phyloP scores from a whole-genome alignment of 352 stramenopile species.

The Phytophthora uliginosa region DNA sequence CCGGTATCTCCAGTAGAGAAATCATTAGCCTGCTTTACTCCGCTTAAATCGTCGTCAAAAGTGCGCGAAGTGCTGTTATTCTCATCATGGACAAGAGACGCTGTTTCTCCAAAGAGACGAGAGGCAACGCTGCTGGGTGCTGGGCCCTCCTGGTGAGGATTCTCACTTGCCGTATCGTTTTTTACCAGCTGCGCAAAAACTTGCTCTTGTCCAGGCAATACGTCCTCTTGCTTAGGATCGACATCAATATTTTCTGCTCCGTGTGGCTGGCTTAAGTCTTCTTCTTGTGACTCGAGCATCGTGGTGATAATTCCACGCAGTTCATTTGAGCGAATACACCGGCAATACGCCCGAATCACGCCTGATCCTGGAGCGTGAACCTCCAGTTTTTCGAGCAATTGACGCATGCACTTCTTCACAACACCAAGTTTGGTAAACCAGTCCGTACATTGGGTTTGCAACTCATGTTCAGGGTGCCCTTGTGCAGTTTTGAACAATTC shows the following conservation, averaged over 20 bases:
- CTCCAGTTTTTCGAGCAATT: constrained; percentile 70
- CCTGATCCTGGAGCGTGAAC: constrained; percentile 53
- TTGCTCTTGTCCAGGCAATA: not conserved
- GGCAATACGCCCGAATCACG: constrained; percentile 62
- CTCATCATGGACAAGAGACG: not conserved
- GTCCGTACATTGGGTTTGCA: constrained; percentile 42
- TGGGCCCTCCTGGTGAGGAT: not conserved
- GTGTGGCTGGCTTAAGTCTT: constrained; percentile 3
- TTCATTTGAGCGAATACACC: constrained; percentile 51
- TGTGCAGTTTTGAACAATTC: constrained; percentile 53
- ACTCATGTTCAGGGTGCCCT: constrained; percentile 40
- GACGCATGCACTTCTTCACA: constrained; percentile 69
- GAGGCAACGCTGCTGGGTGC: constrained; percentile 11
- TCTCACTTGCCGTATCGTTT: constrained; percentile 10
- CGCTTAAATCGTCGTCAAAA: not conserved
- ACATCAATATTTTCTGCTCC: not conserved
- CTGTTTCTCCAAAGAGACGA: constrained; percentile 14
- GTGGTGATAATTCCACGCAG: constrained; percentile 36
- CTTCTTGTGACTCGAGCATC: constrained; percentile 23
- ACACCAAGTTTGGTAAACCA: constrained; percentile 62
- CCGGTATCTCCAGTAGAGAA: constrained; percentile 23
- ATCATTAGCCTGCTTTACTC: not conserved
- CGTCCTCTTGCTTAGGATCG: constrained; percentile 2
- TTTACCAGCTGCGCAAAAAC: not conserved
- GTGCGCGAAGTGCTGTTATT: not conserved